Conservation (phyloP, 78 protist species). For the Cavenderia fasciculata region DNA sequence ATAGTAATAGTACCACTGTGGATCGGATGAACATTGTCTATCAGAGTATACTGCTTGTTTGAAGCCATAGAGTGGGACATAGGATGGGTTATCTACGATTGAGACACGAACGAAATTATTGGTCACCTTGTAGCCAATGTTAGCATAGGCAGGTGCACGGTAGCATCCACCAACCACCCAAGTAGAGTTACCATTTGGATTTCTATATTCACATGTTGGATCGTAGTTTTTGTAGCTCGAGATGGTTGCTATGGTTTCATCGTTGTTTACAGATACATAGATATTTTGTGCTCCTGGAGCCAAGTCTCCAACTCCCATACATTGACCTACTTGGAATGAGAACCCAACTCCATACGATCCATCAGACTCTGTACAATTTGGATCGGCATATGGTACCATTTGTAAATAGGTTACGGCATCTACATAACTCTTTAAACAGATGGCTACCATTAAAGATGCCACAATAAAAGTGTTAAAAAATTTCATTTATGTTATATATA, state of each 20-base stretch:
- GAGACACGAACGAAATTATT: not conserved
- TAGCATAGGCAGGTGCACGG: constrained; percentile 3
- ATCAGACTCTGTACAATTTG: not conserved
- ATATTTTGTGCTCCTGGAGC: not conserved
- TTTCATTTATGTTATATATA: no score
- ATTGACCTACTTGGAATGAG: not conserved
- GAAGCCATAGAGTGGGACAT: constrained; percentile 1
- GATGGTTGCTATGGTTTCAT: not conserved
- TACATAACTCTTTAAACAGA: no score
- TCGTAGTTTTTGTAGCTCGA: not conserved
- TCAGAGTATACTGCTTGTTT: not conserved
- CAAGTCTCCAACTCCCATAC: not conserved
- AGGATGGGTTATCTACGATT: not conserved
- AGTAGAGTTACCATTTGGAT: not conserved
- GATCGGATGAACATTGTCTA: not conserved
- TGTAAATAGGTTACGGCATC: not conserved
- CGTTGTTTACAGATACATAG: not conserved
- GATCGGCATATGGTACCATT: constrained; percentile 13
- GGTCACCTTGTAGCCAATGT: not conserved
- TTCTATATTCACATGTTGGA: not conserved
- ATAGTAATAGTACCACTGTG: constrained; percentile 19
- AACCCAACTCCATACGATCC: not conserved
- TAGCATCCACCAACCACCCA: constrained; percentile 11
- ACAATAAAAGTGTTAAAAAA: no score
- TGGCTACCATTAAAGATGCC: no score